Evolutionary conservation across 441 rosid species (phyloP).

Genomic region (Gossypium gossypioides): DNA sequence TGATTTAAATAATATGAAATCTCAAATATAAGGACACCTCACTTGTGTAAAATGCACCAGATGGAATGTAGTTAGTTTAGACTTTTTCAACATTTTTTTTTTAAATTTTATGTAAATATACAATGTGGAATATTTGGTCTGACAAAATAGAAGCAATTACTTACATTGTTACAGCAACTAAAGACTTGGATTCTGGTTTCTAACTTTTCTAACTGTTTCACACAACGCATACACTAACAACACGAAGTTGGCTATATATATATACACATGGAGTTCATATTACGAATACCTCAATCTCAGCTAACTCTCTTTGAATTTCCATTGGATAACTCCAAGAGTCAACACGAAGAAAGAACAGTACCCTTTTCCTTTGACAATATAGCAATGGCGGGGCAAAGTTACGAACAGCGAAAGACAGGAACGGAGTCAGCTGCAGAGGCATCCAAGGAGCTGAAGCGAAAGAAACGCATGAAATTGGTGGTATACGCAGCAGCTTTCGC

Average conservation of each 20-base stretch:
- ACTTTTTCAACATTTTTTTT: background rate
- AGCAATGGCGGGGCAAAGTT: background rate
- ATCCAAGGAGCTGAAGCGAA: conserved; percentile 7
- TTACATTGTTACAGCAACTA: background rate
- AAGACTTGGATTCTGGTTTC: background rate
- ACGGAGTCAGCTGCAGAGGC: background rate
- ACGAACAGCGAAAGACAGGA: background rate
- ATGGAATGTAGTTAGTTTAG: too few relatives aligned
- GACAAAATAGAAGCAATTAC: background rate
- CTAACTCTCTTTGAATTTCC: background rate
- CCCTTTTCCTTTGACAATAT: background rate
- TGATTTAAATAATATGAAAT: too few relatives aligned
- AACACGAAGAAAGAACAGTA: background rate
- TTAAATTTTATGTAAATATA: background rate
- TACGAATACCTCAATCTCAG: background rate
- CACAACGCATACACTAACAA: background rate
- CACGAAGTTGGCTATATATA: background rate
- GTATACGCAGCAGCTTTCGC: background rate
- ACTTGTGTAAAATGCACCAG: too few relatives aligned
- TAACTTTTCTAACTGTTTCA: background rate
- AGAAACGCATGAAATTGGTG: conserved; percentile 1
- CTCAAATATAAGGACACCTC: too few relatives aligned
- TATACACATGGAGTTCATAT: background rate
- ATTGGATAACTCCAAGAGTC: background rate
- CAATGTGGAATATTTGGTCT: background rate